Evolutionary conservation across 2,329 filamentous ascomycete genomes (phyloP), one percentile per base, ranked within the genome.

Genomic region (Sordariomycetes sp.): DNA sequence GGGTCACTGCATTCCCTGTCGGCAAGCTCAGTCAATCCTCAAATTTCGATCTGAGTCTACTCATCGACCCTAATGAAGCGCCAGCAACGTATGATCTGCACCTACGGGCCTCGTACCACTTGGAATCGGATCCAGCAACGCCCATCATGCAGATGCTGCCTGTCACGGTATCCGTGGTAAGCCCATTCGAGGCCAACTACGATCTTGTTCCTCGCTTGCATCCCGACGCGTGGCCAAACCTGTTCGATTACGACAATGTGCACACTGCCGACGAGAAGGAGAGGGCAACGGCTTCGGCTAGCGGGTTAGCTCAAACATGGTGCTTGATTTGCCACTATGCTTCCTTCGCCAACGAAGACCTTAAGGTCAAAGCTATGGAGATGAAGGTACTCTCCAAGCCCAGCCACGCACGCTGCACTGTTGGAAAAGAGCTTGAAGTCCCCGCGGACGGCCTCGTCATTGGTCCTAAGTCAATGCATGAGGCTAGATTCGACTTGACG

Each of bases 161-260:
- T 2, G 70, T 83, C 25, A 78, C 81, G 34, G 56, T 96, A 5
- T 72, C 77, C 24, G 72, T 95, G 36, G 76, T 86, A 35, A 80
- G 78, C 32, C 86, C 90, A 0, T 96, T 98, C 47, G 87, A 94
- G 58, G 85, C 87, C 12, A 92, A 84, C 48, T 95, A 94, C 54
- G 86, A 93, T 41, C 76, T 96, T 41, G 70, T 80, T 10, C 87
- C 92, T 9, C 74, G 82, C 8, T 66, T 94, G 4, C 82, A 95
- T 54, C 57, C 71, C 0, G 79, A 82, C 32, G 68, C 76, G 3
- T 98, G 92, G 90, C 88, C 92, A 2, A 87, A 81, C 52, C 79
- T 93, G 46, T 98, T 96, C 55, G 70, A 78, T 34, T 63, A 72
- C 14, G 70, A 77, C 16, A 61, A 61, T 11, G 47, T 74, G 4